Percentiles rank a stretch among this genome's conserved stretches.
phyloP scores from a whole-genome alignment of 2,329 filamentous ascomycete species.

The Aspergillus chevalieri region DNA sequence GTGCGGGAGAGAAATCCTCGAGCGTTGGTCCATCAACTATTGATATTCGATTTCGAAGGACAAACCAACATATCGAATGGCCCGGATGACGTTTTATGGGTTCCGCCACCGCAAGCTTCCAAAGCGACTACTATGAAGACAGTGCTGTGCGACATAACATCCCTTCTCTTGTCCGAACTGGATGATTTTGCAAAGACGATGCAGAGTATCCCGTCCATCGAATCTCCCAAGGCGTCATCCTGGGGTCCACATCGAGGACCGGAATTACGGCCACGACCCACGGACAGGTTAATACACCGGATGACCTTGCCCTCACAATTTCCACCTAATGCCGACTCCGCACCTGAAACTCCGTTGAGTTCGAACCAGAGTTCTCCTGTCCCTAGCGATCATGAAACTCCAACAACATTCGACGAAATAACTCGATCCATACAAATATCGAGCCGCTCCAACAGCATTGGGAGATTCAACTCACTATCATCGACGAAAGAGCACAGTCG shows the following conservation, averaged over 20 bases:
- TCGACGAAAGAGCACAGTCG: slow-evolving; percentile 51
- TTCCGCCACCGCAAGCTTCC: slow-evolving; percentile 63
- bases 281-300: slow-evolving; percentile 58
- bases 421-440: slow-evolving; percentile 38
- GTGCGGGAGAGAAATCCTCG: slow-evolving; percentile 68
- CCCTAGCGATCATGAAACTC: slow-evolving; percentile 36
- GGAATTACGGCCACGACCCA: slow-evolving; percentile 37
- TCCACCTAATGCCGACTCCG: slow-evolving; percentile 40
- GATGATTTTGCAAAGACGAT: slow-evolving; percentile 66
- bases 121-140: slow-evolving; percentile 76
- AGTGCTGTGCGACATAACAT: slow-evolving; percentile 72
- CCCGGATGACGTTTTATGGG: slow-evolving; percentile 61
- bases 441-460: slow-evolving; percentile 33
- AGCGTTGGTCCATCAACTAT: slow-evolving; percentile 68
- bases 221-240: slow-evolving; percentile 59
- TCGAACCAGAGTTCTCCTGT: slow-evolving; percentile 31
- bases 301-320: slow-evolving; percentile 72
- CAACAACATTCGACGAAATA: slow-evolving; percentile 52
- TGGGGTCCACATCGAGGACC: slow-evolving; percentile 46
- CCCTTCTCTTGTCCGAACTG: slow-evolving; percentile 67
- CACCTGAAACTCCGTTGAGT: slow-evolving; percentile 33
- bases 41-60: slow-evolving; percentile 69
- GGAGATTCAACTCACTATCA: slow-evolving; percentile 30
- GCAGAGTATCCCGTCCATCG: slow-evolving; percentile 67
- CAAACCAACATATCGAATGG: slow-evolving; percentile 49